phyloP scores from a whole-genome alignment of 129 eudicot species.

The Glebionis coronaria region DNA sequence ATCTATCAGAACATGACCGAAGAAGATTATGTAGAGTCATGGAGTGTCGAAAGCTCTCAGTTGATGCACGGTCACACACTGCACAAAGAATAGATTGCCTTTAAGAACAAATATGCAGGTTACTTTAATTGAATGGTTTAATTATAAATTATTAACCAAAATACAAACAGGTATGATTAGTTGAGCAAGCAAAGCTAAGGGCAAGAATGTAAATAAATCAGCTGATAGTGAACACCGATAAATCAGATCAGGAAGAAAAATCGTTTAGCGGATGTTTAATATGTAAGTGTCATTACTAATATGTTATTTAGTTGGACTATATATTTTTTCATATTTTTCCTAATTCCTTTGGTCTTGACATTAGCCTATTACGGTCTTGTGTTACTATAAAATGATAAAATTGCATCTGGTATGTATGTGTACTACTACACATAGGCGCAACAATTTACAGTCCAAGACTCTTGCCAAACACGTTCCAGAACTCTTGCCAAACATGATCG shows the following conservation, averaged over 20 bases:
- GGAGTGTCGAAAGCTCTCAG: conserved; percentile 67
- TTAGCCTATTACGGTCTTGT: no score
- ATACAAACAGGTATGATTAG: conserved; percentile 49
- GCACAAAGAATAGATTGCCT: conserved; percentile 81
- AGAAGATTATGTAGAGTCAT: conserved; percentile 68
- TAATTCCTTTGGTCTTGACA: no score
- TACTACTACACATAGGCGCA: no score
- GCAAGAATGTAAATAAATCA: conserved; percentile 36
- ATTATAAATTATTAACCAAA: not conserved
- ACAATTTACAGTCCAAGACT: no score
- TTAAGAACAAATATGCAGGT: conserved; percentile 71
- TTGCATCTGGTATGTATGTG: no score
- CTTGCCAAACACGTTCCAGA: no score
- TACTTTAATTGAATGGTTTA: not conserved
- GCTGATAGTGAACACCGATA: conserved; percentile 29
- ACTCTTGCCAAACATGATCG: no score
- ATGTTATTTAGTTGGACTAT: no score
- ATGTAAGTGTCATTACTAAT: no score
- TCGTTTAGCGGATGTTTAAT: conserved; percentile 13
- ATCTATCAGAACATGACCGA: conserved; percentile 62
- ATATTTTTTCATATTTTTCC: no score
- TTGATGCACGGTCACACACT: conserved; percentile 78
- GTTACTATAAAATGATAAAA: no score
- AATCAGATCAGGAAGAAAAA: conserved; percentile 35
- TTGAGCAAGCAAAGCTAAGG: conserved; percentile 71